Evolutionary conservation across 176 grass and related monocot species (phyloP).

Genomic region (Aechmea fasciata): DNA sequence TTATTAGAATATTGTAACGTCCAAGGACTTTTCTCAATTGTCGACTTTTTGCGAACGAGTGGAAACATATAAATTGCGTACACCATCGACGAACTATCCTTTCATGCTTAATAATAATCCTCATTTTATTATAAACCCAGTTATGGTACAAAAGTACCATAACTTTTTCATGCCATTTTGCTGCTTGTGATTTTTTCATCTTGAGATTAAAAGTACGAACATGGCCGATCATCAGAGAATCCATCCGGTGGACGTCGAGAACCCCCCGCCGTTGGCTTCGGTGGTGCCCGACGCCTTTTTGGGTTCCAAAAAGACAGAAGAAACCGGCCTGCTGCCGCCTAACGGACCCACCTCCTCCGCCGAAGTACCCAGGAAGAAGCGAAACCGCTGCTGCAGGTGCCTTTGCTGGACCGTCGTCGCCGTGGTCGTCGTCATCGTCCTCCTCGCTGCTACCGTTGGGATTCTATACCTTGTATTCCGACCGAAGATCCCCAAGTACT

Average conservation of each 20-base stretch:
- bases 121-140: too few relatives aligned
- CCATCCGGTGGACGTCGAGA: constrained; percentile 41
- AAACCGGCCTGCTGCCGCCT: constrained; percentile 15
- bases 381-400: constrained; percentile 55
- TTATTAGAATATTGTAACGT: too few relatives aligned
- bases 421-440: constrained; percentile 25
- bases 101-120: too few relatives aligned
- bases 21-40: too few relatives aligned
- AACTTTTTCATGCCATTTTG: too few relatives aligned
- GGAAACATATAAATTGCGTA: too few relatives aligned
- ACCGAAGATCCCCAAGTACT: constrained; percentile 78
- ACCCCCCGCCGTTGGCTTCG: constrained; percentile 10
- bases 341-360: background rate
- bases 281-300: constrained; percentile 7
- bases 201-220: background rate
- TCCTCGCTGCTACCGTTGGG: constrained; percentile 53
- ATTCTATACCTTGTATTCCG: constrained; percentile 72
- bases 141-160: too few relatives aligned
- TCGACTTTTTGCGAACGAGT: too few relatives aligned
- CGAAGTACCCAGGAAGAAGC: constrained; percentile 8
- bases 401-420: constrained; percentile 48
- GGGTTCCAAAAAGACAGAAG: background rate
- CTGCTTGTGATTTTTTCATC: too few relatives aligned
- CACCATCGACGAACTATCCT: too few relatives aligned
- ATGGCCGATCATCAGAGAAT: constrained; percentile 58